Conservation (phyloP, 352 stramenopile species). For the Plasmopara halstedii region DNA sequence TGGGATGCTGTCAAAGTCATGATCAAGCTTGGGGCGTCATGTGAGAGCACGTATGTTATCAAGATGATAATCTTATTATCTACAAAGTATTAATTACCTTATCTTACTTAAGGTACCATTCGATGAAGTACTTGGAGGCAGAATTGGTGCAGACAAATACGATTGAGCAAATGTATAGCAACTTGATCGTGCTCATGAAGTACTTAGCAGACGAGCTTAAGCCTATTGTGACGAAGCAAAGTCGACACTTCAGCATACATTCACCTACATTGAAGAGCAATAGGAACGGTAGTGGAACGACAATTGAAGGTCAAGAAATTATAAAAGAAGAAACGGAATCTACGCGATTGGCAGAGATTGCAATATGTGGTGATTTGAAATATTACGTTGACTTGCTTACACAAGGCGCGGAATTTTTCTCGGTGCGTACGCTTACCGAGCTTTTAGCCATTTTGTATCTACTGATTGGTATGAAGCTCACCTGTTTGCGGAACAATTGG, state of each 20-base stretch:
- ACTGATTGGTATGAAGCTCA: too few species aligned
- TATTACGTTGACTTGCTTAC: constrained; percentile 72
- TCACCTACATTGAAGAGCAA: constrained; percentile 11
- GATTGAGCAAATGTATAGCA: constrained; percentile 57
- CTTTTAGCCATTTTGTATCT: too few species aligned
- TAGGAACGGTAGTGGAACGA: background rate
- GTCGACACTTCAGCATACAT: constrained; percentile 21
- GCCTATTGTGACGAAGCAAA: constrained; percentile 31
- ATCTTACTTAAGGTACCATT: constrained; percentile 35
- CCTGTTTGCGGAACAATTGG: background rate
- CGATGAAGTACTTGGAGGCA: constrained; percentile 62
- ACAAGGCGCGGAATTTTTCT: constrained; percentile 72
- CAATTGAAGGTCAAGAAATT: constrained; percentile 5
- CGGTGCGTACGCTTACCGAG: constrained; percentile 37
- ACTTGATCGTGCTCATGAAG: constrained; percentile 50
- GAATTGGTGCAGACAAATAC: constrained; percentile 41
- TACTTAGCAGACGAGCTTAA: constrained; percentile 49
- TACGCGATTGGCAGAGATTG: constrained; percentile 26
- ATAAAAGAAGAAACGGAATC: constrained; percentile 12
- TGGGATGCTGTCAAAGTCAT: constrained; percentile 49
- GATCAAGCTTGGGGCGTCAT: constrained; percentile 49
- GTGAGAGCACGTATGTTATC: constrained; percentile 43
- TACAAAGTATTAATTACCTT: background rate
- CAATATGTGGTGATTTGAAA: constrained; percentile 49
- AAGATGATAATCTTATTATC: background rate